Percentiles rank a stretch among this genome's conserved stretches.
Evolutionary conservation across 805 yeast species (phyloP).

Genomic region (Starmerella riodocensis): DNA sequence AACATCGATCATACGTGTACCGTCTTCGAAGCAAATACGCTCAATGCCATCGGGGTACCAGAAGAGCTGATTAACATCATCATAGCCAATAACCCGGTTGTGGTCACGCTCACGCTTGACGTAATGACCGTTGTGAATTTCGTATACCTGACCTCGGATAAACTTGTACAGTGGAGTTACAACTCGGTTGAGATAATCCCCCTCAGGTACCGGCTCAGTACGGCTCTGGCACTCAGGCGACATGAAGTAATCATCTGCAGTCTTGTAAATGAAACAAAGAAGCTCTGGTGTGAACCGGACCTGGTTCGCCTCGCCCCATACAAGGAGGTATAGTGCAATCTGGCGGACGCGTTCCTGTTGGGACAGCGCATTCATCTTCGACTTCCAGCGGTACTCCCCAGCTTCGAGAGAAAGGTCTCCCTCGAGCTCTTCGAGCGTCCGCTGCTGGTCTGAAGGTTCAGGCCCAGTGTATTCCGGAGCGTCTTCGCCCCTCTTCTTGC

Average conservation of each 20-base stretch:
- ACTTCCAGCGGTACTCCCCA: conserved; percentile 73
- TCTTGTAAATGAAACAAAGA: conserved; percentile 87
- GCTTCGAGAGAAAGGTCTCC: conserved; percentile 56
- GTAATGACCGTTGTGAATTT: conserved; percentile 40
- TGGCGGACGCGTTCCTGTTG: conserved; percentile 51
- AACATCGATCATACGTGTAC: conserved; percentile 78
- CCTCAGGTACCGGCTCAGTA: conserved; percentile 36
- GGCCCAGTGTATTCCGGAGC: conserved; percentile 15
- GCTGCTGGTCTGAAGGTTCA: conserved; percentile 40
- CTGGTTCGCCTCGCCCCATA: conserved; percentile 73
- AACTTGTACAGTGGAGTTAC: conserved; percentile 76
- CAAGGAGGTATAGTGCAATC: conserved; percentile 46
- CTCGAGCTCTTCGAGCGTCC: conserved; percentile 52
- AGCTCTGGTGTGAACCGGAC: conserved; percentile 87
- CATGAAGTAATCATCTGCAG: conserved; percentile 77
- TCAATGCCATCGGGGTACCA: conserved; percentile 99
- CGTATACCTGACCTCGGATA: conserved; percentile 56
- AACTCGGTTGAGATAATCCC: conserved; percentile 76
- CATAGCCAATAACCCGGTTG: conserved; percentile 58
- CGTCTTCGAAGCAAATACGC: conserved; percentile 81
- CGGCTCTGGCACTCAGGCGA: conserved; percentile 84
- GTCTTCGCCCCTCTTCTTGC: conserved; percentile 32
- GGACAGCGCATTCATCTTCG: conserved; percentile 41
- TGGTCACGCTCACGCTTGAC: conserved; percentile 60
- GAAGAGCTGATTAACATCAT: conserved; percentile 95